Conservation (phyloP, 2,329 filamentous ascomycete genomes). For the Cercospora sp. region DNA sequence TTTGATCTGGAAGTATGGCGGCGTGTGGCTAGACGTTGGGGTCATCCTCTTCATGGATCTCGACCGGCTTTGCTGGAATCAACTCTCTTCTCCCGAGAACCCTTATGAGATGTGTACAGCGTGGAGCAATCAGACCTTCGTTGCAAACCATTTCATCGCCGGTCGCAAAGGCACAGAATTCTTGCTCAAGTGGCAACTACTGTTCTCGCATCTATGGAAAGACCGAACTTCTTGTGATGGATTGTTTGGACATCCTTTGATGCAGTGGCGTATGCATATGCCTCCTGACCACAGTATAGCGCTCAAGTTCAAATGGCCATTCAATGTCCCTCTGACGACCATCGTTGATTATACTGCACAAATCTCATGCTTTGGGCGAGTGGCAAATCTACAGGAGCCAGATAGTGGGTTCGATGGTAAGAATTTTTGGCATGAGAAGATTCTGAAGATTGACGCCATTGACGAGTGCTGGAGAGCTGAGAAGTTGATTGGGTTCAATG, state of each 20-base stretch:
- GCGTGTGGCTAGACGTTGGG: neutral
- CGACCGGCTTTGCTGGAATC: neutral
- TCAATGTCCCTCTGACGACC: neutral
- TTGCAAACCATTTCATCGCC: neutral
- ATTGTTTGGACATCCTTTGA: neutral
- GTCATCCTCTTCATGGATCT: neutral
- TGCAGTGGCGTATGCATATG: neutral
- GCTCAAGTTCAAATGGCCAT: neutral
- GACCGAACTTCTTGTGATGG: neutral
- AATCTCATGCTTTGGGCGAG: neutral
- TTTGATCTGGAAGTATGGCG: neutral
- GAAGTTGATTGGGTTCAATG: neutral
- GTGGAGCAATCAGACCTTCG: neutral
- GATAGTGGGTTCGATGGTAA: neutral
- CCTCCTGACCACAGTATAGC: neutral
- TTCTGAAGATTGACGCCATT: neutral
- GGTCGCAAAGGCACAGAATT: neutral
- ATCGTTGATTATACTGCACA: neutral
- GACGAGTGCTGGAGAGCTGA: neutral
- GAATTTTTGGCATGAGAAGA: neutral
- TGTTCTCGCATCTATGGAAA: slow-evolving; percentile 3
- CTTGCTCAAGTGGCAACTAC: neutral
- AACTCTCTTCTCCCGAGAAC: neutral
- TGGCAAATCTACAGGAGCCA: neutral
- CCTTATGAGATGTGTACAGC: neutral